Evolutionary conservation across 2,329 filamentous ascomycete species (phyloP).

Genomic region (Epichloe coenophiala): DNA sequence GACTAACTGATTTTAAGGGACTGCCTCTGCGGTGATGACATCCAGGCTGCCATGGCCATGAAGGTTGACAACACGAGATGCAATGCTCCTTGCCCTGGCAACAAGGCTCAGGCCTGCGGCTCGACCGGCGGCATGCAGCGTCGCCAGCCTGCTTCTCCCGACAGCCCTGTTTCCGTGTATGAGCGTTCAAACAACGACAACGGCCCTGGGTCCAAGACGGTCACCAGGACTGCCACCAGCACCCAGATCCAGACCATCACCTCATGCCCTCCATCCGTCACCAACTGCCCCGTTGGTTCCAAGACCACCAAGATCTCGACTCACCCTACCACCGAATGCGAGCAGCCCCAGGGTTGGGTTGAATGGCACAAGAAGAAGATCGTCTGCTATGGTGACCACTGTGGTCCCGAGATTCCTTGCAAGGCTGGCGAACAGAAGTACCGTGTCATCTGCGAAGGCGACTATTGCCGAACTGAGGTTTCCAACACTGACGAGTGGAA

Average conservation of each 20-base stretch:
- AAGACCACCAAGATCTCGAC: conserved; percentile 11
- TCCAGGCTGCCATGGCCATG: conserved; percentile 6
- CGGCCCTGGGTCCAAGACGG: not conserved
- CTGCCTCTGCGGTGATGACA: conserved; percentile 17
- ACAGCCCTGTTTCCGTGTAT: conserved; percentile 2
- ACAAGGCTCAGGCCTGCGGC: conserved; percentile 13
- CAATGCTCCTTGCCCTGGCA: conserved; percentile 16
- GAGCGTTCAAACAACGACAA: not conserved
- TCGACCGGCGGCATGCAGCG: conserved; percentile 2
- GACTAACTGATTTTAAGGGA: conserved; percentile 8
- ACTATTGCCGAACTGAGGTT: conserved; percentile 15
- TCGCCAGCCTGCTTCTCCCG: not conserved
- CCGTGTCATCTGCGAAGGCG: conserved; percentile 19
- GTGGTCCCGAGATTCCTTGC: conserved; percentile 16
- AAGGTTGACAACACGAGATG: conserved; percentile 10
- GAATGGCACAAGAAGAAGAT: conserved; percentile 19
- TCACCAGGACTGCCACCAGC: conserved; percentile 15
- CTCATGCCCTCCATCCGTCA: conserved; percentile 12
- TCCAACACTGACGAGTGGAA: conserved; percentile 14
- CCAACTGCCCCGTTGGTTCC: conserved; percentile 13
- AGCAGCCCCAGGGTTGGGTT: conserved; percentile 1
- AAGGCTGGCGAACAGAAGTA: conserved; percentile 13
- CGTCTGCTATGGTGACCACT: conserved; percentile 22
- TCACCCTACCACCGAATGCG: conserved; percentile 9
- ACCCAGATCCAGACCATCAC: conserved; percentile 17